Percentiles rank a stretch among this genome's conserved stretches.
Evolutionary conservation across 2,329 filamentous ascomycete genomes (phyloP).

Genomic region (Ophiostoma ulmi): DNA sequence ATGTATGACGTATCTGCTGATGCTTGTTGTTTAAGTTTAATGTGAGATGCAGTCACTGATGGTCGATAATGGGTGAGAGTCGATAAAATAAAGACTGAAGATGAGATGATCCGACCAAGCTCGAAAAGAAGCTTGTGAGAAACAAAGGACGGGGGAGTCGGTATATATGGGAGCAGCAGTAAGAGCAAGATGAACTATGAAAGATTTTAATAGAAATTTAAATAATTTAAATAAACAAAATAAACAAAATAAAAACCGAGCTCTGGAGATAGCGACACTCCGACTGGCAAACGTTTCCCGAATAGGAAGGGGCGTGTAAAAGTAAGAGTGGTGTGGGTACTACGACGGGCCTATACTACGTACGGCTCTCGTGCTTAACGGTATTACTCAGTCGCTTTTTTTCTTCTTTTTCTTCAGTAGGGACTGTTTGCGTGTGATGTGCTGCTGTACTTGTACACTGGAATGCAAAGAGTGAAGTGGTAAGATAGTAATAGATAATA

Average conservation of each 20-base stretch:
- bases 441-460: neutral
- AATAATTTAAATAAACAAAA: neutral
- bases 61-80: neutral
- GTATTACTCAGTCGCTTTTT: neutral
- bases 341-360: neutral
- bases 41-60: neutral
- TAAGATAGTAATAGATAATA: too few relatives aligned
- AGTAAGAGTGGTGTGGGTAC: slow-evolving; percentile 1
- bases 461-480: neutral
- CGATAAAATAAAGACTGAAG: too few relatives aligned
- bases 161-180: slow-evolving; percentile 7
- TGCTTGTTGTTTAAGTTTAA: neutral
- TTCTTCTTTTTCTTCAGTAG: neutral
- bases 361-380: neutral
- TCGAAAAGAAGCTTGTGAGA: neutral
- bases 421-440: neutral
- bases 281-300: neutral
- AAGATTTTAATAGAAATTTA: neutral
- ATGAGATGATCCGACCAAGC: too few relatives aligned
- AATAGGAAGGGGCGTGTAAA: neutral
- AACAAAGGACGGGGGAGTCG: neutral
- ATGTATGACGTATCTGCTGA: neutral
- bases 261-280: neutral
- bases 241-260: neutral
- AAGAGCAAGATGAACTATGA: neutral